Evolutionary conservation across 176 grass and related monocot species (phyloP), one percentile per base, ranked within the genome.

Genomic region (Zea luxurians): DNA sequence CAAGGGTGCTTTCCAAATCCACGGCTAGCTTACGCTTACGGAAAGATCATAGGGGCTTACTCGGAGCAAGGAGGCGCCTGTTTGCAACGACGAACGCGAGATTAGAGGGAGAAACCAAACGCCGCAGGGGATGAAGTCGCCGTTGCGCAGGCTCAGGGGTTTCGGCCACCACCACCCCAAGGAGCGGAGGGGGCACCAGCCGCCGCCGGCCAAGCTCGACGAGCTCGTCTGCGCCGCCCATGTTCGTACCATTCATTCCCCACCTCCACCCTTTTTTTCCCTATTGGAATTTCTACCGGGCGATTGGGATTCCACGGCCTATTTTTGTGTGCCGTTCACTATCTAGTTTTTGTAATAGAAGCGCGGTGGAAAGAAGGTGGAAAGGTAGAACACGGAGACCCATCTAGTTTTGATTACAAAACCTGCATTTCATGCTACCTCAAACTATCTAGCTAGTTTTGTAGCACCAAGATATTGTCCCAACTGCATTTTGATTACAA

Each of bases 51-150:
- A 53, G 15, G 50, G 27, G 48, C 16, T 54, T 8, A 16, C 7
- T 55, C 52, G 52, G 52, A 7, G 53, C 53, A 18, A n/a, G 52
- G 52, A 6, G 8, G 15, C 52, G 52, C 8, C 52, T 55, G 16
- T 27, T 6, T 66, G 37, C 62, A 45, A 69, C 64, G 55, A 67
- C 53, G 53, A 16, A 27, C 27, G 52, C 52, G 8, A 1, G 53
- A 55, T 54, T 27, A 27, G 52, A 8, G 16, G 16, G 53, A 54
- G 6, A 55, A 55, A n/a, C 16, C 6, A 2, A 27, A 18, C n/a
- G 17, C 54, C 59, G 73, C 76, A 77, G 63, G 83, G 64, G 79
- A 97, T 97, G 93, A 97, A 97, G 70, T 91, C 93, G 41, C 89
- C 93, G 62, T 84, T 97, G 90, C 83, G 81, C 73, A 91, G 78